Evolutionary conservation across 768 basidiomycete species (phyloP).

Genomic region (Naganishia antarctica): DNA sequence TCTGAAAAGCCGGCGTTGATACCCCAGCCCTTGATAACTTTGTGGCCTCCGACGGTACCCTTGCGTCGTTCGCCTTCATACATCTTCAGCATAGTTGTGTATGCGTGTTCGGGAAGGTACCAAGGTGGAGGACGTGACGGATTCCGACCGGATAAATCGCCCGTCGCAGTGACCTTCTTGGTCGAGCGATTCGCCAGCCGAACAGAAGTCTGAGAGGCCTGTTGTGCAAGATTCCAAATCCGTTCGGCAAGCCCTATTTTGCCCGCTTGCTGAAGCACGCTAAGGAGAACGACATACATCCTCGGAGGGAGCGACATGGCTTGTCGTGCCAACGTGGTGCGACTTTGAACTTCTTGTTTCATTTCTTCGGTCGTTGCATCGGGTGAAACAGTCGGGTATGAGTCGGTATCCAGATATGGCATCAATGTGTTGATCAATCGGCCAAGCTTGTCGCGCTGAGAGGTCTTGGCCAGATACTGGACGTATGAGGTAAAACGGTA

Average conservation of each 20-base stretch:
- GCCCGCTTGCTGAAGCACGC: neutral
- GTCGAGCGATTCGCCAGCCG: neutral
- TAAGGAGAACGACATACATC: conserved; percentile 2
- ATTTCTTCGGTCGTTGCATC: neutral
- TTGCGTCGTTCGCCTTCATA: conserved; percentile 12
- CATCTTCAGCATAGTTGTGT: conserved; percentile 13
- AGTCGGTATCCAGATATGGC: conserved; percentile 6
- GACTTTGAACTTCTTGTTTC: conserved; percentile 4
- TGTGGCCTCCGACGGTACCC: neutral
- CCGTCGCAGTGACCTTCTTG: neutral
- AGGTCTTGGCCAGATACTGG: neutral
- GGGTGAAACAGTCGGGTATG: conserved; percentile 6
- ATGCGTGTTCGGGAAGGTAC: conserved; percentile 15
- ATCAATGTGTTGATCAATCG: conserved; percentile 10
- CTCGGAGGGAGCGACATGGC: conserved; percentile 4
- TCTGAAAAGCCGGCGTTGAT: neutral
- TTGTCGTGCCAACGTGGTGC: neutral
- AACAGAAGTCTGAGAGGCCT: neutral
- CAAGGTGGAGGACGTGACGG: neutral
- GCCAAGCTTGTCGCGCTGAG: neutral
- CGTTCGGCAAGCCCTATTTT: conserved; percentile 7
- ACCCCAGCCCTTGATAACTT: conserved; percentile 9
- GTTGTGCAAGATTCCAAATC: conserved; percentile 3
- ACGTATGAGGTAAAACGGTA: conserved; percentile 2
- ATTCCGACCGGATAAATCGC: neutral